Evolutionary conservation across 2,329 filamentous ascomycete genomes (phyloP), one percentile per base, ranked within the genome.

Genomic region (Pseudocercospora crystallina): DNA sequence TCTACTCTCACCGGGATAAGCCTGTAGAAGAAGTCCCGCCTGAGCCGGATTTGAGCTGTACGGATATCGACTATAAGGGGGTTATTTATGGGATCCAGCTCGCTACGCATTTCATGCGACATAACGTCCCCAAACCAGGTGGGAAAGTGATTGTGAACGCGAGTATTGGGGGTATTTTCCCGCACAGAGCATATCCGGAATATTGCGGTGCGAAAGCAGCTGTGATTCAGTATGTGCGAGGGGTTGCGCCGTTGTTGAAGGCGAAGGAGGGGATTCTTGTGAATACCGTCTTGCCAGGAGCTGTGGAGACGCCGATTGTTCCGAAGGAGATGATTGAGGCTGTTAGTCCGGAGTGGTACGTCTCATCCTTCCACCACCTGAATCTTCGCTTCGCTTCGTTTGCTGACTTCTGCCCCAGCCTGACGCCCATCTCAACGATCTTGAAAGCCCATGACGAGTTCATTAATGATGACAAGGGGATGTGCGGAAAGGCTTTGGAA

Each of bases 91-190:
- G 76, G 3, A 74, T 71, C 1, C 70, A 73, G 47, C 65, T 80
- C 8, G 75, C 78, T 1, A 75, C 73, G 8, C 76, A 80, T 56
- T 80, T 78, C 60, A 80, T 80, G 78, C 69, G 76, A 10, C 71
- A 78, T 50, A 80, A 79, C 49, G 11, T 68, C 69, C 11, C 12
- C 20, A 43, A 29, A 31, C 11, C 32, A 5, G 35, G 39, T n/a
- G 49, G 49, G 1, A 35, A 29, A 14, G 40, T 52, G 12, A 35
- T 52, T 12, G 44, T 52, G 5, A 35, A 44, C 14, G 44, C 32
- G 2, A 76, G 71, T 51, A 70, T 74, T 49, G 71, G 72, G 2
- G 73, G 66, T 1, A 54, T 79, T 1, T 72, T 73, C 41, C 75
- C 77, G 0, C 72, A 76, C 51, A 54, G 64, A 8, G 66, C 70